Evolutionary conservation across 257 asterid genomes (phyloP), one percentile per base, ranked within the genome.

Genomic region (Oldenlandia corymbosa): DNA sequence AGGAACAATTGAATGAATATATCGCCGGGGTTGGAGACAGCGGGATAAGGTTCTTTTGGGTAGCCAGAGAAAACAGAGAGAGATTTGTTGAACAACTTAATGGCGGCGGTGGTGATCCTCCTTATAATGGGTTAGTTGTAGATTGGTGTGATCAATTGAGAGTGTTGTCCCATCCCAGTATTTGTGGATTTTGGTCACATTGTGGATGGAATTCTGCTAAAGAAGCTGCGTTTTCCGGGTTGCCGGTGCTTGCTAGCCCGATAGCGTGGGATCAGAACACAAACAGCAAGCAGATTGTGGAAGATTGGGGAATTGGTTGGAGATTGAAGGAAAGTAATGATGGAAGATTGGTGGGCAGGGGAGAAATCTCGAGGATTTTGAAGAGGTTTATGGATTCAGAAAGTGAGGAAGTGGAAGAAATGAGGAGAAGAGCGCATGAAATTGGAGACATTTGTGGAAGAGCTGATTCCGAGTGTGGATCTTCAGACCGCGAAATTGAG

Each of bases 191-290:
- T 60, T 79, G 80, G 79, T 68, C 86, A 9, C 95, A 88, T 3
- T 84, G 96, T 10, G 95, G 95, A 17, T 88, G 96, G 95, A 88
- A 84, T 67, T 86, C 88, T 21, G 73, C 85, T 0, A 80, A 67
- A 32, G 96, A 88, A 43, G 80, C 79, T 0, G 39, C 67, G 10
- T 46, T 77, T 5, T 68, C 81, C 0, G 92, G 95, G 0, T 54
- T 74, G 61, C 95, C 92, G 0, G 2, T 84, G 78, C 83, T 86
- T 0, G 28, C 86, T 5, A 66, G 67, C 23, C 94, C 91, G 0
- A 61, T 81, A 0, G 0, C 60, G 0, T 64, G 68, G 73, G 94
- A 88, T 64, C 94, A 88, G 26, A 7, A 30, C 23, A 32, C 78
- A 0, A 74, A 85, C 54, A 81, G 87, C 10, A 85, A 83, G 76